A percentile compares a stretch with the other conserved stretches of the same genome.
Evolutionary conservation across 163 green algal genomes (phyloP).

Genomic region (Trebouxia gelatinosa): DNA sequence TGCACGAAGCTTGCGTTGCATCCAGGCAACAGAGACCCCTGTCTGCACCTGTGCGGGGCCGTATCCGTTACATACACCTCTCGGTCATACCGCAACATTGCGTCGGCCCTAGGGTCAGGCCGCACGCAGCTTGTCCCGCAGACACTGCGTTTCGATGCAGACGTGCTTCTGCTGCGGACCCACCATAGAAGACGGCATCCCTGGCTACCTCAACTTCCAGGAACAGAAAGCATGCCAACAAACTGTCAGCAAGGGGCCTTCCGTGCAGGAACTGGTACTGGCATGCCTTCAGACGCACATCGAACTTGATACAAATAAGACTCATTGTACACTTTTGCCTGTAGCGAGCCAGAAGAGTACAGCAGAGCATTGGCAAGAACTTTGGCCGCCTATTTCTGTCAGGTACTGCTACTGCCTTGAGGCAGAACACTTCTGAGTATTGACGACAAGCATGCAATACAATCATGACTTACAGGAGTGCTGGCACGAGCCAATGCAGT

Average conservation of each 20-base stretch:
- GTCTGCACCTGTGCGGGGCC: too few species aligned
- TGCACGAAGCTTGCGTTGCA: too few species aligned
- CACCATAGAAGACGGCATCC: neutral
- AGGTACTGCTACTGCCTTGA: neutral
- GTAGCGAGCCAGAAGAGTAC: conserved; percentile 5
- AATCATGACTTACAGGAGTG: conserved; percentile 48
- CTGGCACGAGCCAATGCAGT: conserved; percentile 62
- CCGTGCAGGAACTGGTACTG: neutral
- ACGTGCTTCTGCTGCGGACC: conserved; percentile 23
- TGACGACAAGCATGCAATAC: neutral
- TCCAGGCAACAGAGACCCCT: too few species aligned
- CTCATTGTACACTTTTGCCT: too few species aligned
- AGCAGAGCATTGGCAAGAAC: neutral
- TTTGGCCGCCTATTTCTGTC: conserved; percentile 14
- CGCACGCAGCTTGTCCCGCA: too few species aligned
- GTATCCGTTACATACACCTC: too few species aligned
- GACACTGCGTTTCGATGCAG: too few species aligned
- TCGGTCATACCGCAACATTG: too few species aligned
- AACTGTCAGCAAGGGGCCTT: too few species aligned
- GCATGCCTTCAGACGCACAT: neutral
- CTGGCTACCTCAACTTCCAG: conserved; percentile 22
- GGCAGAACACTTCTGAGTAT: neutral
- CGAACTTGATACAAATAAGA: too few species aligned
- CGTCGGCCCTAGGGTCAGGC: too few species aligned
- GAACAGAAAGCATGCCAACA: conserved; percentile 4